Evolutionary conservation across 306 rosid species (phyloP), one percentile per base, ranked within the genome.

Genomic region (Castanea sativa): DNA sequence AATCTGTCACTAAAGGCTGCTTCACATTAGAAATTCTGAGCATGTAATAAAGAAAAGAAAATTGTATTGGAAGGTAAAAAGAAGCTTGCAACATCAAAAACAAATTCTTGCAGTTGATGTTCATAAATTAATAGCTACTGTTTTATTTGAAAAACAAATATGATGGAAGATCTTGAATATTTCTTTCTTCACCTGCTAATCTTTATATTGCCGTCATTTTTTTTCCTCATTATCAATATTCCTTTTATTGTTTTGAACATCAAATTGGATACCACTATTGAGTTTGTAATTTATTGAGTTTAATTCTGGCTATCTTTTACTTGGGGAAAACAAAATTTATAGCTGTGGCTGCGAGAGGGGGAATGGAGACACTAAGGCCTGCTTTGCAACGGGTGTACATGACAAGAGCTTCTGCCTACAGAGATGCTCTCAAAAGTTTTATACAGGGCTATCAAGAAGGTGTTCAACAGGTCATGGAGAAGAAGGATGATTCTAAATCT

Each of bases 321-420:
- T 81, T 84, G 80, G 49, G 45, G 45, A 41, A 41, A 41, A 32
- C 61, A 79, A 76, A 83, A 78, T 76, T n/a, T 14, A 76, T 82
- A 93, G 96, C 96, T 71, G 80, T 91, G 79, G 98, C 98, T 73
- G 96, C 97, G 9, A 88, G 92, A 82, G 96, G 88, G 33, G 88
- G 90, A 30, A 84, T 76, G 82, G 84, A 91, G 85, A 89, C 92
- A 20, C 81, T 92, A 61, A 91, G 80, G 87, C 97, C 99, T 65
- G 97, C 95, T 79, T 78, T 91, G 80, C 97, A 94, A 82, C 90
- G 92, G 38, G 75, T 92, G 45, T 94, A 92, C 84, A 90, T 94
- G 99, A 94, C 93, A 67, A 91, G 93, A 84, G 97, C 97, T 80
- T 90, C 99, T 76, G 89, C 92, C 21, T 94, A 92, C 83, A 91